phyloP scores from a whole-genome alignment of 1,284 basidiomycete species.

The Marasmius fiardii region DNA sequence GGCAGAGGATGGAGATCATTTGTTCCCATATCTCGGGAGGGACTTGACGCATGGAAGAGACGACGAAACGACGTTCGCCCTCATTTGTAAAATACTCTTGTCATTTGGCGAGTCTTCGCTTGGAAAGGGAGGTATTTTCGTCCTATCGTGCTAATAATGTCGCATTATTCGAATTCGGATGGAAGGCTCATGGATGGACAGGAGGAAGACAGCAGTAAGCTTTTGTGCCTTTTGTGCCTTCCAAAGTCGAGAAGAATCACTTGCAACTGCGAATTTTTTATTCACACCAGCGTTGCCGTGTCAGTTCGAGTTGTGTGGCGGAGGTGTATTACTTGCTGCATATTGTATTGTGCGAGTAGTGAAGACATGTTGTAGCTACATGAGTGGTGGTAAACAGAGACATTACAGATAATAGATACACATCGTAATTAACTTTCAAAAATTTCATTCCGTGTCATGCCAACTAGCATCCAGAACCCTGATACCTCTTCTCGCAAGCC shows the following conservation, averaged over 20 bases:
- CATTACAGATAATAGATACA: background rate
- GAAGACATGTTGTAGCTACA: background rate
- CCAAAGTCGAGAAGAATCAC: too few species aligned
- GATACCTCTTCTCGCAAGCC: conserved; percentile 53
- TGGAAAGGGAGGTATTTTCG: background rate
- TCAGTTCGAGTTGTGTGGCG: too few species aligned
- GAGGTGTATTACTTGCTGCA: too few species aligned
- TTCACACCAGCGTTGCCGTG: too few species aligned
- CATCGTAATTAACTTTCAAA: background rate
- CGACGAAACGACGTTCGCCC: background rate
- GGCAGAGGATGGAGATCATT: background rate
- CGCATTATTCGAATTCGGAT: too few species aligned
- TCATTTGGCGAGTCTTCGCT: background rate
- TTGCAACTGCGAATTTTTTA: too few species aligned
- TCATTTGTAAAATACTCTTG: too few species aligned
- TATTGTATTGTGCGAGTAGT: background rate
- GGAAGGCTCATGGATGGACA: background rate
- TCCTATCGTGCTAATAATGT: too few species aligned
- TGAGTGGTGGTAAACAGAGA: background rate
- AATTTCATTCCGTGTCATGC: conserved; percentile 41
- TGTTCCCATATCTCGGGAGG: background rate
- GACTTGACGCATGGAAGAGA: background rate
- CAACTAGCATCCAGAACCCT: conserved; percentile 66
- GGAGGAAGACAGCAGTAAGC: too few species aligned
- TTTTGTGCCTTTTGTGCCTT: too few species aligned